Conservation (phyloP, 148 eudicot genomes). For the Cornus kousa region DNA sequence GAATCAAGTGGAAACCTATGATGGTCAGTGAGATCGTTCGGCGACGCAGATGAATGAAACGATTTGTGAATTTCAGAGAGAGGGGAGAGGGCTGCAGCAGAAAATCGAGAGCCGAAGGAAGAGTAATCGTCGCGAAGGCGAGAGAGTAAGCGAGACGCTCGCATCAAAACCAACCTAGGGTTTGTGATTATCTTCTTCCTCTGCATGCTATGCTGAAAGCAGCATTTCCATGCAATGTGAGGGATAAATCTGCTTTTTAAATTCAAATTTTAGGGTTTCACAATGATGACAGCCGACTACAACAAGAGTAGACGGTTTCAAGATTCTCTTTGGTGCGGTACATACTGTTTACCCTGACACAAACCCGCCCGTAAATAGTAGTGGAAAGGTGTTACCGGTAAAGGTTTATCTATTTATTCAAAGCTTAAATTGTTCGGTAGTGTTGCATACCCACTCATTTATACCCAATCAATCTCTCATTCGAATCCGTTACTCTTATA, state of each 20-base stretch:
- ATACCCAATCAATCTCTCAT: no score
- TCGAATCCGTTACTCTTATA: no score
- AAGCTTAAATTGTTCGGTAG: no score
- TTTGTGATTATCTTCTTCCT: slow-evolving; percentile 11
- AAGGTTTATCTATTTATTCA: no score
- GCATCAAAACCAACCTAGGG: slow-evolving; percentile 24
- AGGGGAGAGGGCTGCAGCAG: slow-evolving; percentile 4
- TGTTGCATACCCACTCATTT: no score
- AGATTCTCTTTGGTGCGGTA: no score
- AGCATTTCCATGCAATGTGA: not conserved
- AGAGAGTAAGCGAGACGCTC: slow-evolving; percentile 41
- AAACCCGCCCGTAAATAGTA: no score
- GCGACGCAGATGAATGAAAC: not conserved
- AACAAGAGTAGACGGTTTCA: not conserved
- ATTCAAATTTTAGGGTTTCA: not conserved
- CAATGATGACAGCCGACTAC: not conserved
- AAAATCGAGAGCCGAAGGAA: not conserved
- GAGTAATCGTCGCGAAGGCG: slow-evolving; percentile 29
- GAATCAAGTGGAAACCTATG: not conserved
- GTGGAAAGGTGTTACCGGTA: no score
- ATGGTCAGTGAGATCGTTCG: not conserved
- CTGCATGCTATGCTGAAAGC: slow-evolving; percentile 17
- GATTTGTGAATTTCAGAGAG: not conserved
- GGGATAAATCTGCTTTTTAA: not conserved
- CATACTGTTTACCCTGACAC: no score